Base-by-base conservation (phyloP, 176 grass and related monocot genomes). In the Olyra latifolia region DNA sequence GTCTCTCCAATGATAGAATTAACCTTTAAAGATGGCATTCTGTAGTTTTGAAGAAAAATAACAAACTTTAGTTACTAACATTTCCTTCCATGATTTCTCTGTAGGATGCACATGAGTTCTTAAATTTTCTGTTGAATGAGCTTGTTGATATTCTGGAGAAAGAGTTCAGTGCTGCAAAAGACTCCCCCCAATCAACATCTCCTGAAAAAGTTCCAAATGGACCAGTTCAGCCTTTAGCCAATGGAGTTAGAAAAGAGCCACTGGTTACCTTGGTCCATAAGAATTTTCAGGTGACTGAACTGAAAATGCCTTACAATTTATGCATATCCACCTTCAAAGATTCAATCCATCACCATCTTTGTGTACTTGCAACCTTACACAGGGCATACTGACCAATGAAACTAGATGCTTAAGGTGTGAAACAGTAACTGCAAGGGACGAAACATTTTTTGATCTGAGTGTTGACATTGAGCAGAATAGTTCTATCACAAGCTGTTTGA, bases 391-490 rank as follows among this genome's bases (percentile, higher is more conserved):
- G 56, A 98, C 96, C 7, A 98, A 98, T 56, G 96, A 95, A 80
- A 95, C 90, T 64, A 88, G 86, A 80, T 98, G 92, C 66, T 83
- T 98, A 87, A 87, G 86, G 66, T 98, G 96, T 7, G 95, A 98
- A 62, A 98, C 95, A 52, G 95, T 94, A 75, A 98, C 95, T 29
- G 88, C 92, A 63, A 91, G 90, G 75, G 95, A 98, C 30, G 95
- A 98, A 75, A 93, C 90, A 19, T 98, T 98, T 82, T 89, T 95
- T 40, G 92, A 95, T 78, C 74, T 98, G 54, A 98, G 92, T 85
- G 76, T 98, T 62, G 95, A 98, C 25, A 94, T 98, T 72, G 92
- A 95, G 83, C 95, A 98, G 87, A 98, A 98, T 80, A 98, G 87
- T 87, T 95, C 92, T 56, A 98, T 93, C 39, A 98, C 95, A 65